These are phyloP conservation scores for Oryza meyeriana DNA, from an alignment of 176 grass and related monocot genomes.

Conservation along the genomic window DNA sequence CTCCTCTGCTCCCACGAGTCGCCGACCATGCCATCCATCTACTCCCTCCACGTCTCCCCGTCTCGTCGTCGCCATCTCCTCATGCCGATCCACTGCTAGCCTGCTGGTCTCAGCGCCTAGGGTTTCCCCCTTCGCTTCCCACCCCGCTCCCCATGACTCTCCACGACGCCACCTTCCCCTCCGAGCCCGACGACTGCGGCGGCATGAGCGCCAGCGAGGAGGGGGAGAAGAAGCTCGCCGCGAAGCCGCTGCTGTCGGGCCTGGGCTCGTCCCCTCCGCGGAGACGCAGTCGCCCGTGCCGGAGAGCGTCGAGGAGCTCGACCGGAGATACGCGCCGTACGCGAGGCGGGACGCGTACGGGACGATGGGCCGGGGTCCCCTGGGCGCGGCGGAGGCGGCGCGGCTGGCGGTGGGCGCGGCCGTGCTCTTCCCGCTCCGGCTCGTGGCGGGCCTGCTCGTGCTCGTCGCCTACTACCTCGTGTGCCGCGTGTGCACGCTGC, in stretches of 20 bases:
- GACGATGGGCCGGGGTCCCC: constrained; percentile 61
- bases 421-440: constrained; percentile 60
- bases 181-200: constrained; percentile 7
- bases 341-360: constrained; percentile 69
- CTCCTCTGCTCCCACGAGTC: not conserved
- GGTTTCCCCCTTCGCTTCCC: not conserved
- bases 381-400: constrained; percentile 40
- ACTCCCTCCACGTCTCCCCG: constrained; percentile 2
- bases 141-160: constrained; percentile 1
- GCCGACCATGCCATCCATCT: not conserved
- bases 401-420: constrained; percentile 37
- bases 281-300: not conserved
- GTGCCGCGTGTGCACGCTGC: constrained; percentile 73
- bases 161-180: constrained; percentile 25
- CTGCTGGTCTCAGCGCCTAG: constrained; percentile 23
- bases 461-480: constrained; percentile 70
- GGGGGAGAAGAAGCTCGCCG: not conserved
- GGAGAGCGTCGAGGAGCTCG: constrained; percentile 56
- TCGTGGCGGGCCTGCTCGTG: constrained; percentile 48
- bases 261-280: not conserved
- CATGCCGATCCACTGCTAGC: constrained; percentile 9
- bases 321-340: constrained; percentile 75
- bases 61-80: not conserved
- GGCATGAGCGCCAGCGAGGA: constrained; percentile 3
- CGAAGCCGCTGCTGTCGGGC: constrained; percentile 44